Evolutionary conservation across 495 filamentous ascomycete species (phyloP), one percentile per base, ranked within the genome.

Genomic region (Penicillium subrubescens): DNA sequence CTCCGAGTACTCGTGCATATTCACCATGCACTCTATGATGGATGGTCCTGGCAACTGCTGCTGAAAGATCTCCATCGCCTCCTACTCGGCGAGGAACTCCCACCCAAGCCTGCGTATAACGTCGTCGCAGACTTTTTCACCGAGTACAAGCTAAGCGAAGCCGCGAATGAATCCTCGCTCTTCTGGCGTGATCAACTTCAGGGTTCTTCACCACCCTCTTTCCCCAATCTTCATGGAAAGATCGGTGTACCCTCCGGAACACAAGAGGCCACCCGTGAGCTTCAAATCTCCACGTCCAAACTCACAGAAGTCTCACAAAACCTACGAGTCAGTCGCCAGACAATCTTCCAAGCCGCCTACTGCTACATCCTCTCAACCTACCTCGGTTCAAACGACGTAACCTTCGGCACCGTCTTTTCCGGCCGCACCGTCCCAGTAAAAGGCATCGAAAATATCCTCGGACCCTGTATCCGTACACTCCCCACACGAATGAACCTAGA

Each of bases 21-120:
- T 6, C 92, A 93, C 64, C 92, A 96, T 75, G 86, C 89, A 0
- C 70, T 94, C 0, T 95, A 95, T 67, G 92, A 96, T 68, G 92
- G 91, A 7, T 96, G 92, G 92, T 91, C 90, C 6, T 82, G 91
- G 69, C 91, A 94, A 58, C 73, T 92, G 35, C 72, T 95, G 0
- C 68, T 92, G 23, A 76, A 80, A 4, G 90, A 94, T 68, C 79
- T 96, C 2, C 71, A 80, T 60, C 59, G 44, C 8, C 70, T 76
- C 34, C 75, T 85, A 57, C 56, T 57, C 3, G 57, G 59, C 35
- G 57, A 69, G 8, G 57, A 60, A 8, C 52, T 69, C 23, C 33
- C 63, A 12, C 44, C 65, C 10, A 34, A 65, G 61, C 8, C 67
- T 87, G 5, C 70, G 81, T 57, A 65, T 46, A 29, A 57, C 21